Percentiles rank a stretch among this genome's conserved stretches.
These are phyloP conservation scores for Auriscalpium orientale DNA, from an alignment of 768 basidiomycete species.

Conservation along the genomic window DNA sequence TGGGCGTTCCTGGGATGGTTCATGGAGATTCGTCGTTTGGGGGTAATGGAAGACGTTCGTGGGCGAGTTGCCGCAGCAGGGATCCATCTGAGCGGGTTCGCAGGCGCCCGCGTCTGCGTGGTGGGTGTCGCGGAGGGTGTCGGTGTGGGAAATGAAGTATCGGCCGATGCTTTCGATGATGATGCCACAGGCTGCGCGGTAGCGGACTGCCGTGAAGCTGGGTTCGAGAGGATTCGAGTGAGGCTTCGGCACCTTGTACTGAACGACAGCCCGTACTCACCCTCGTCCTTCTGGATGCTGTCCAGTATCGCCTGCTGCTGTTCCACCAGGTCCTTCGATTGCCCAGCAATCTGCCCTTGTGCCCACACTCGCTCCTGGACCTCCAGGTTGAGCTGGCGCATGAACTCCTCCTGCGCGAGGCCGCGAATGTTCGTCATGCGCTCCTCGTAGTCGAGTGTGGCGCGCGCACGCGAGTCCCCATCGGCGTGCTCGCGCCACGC, in stretches of 20 bases:
- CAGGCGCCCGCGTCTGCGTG: no score
- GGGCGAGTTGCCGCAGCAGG: constrained; percentile 8
- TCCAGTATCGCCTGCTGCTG: constrained; percentile 16
- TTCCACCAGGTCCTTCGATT: constrained; percentile 11
- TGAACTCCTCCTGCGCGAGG: constrained; percentile 13
- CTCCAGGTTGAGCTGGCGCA: constrained; percentile 3
- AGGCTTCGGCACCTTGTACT: no score
- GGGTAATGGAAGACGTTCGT: neutral
- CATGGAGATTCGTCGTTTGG: neutral
- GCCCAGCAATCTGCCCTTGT: constrained; percentile 1
- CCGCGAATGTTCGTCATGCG: constrained; percentile 9
- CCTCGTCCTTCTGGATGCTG: constrained; percentile 7
- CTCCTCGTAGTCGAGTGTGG: constrained; percentile 3
- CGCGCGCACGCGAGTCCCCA: constrained; percentile 5
- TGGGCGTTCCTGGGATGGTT: constrained; percentile 7
- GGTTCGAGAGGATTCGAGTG: no score
- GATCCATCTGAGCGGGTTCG: neutral
- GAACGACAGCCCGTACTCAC: neutral
- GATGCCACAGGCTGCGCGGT: no score
- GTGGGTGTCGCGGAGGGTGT: no score
- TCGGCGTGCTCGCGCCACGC: constrained; percentile 1
- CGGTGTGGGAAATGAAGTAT: no score
- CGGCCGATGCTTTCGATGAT: no score
- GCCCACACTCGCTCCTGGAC: constrained; percentile 13
- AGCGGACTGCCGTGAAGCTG: no score